Conservation (phyloP, 345 rosid species). For the Pseudoturritis turrita region DNA sequence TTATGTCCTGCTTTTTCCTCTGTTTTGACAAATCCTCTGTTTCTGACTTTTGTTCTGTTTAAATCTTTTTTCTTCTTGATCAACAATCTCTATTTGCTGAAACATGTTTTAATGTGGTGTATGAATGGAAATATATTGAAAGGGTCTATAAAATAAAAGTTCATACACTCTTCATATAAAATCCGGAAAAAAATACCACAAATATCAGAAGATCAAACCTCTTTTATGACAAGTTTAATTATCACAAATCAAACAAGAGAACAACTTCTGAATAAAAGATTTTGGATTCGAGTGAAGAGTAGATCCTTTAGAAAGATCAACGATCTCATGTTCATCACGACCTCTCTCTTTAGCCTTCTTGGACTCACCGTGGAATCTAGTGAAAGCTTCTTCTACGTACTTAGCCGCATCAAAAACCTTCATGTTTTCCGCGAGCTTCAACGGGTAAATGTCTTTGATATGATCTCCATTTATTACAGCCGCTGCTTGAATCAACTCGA, state of each 20-base stretch:
- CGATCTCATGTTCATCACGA: slow-evolving; percentile 32
- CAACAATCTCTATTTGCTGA: neutral
- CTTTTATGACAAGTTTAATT: slow-evolving; percentile 14
- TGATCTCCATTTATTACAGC: slow-evolving; percentile 61
- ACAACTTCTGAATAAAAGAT: slow-evolving; percentile 35
- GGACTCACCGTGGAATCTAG: slow-evolving; percentile 38
- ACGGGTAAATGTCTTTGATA: slow-evolving; percentile 36
- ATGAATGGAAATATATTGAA: neutral
- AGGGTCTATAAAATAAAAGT: neutral
- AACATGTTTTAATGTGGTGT: neutral
- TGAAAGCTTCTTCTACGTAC: slow-evolving; percentile 48
- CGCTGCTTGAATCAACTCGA: slow-evolving; percentile 54
- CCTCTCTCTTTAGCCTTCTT: slow-evolving; percentile 42
- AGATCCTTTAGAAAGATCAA: slow-evolving; percentile 23
- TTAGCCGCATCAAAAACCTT: slow-evolving; percentile 37
- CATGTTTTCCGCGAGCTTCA: slow-evolving; percentile 49
- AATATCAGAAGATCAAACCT: neutral
- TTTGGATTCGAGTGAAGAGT: slow-evolving; percentile 24
- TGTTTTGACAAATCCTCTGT: neutral
- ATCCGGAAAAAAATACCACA: neutral
- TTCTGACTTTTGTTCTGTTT: neutral
- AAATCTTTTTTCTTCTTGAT: neutral
- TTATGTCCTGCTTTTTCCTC: neutral
- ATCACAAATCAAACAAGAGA: slow-evolving; percentile 59
- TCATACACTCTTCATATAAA: neutral